These are phyloP conservation scores for Pythium scleroteichum DNA, from an alignment of 352 stramenopile species.

Conservation along the genomic window DNA sequence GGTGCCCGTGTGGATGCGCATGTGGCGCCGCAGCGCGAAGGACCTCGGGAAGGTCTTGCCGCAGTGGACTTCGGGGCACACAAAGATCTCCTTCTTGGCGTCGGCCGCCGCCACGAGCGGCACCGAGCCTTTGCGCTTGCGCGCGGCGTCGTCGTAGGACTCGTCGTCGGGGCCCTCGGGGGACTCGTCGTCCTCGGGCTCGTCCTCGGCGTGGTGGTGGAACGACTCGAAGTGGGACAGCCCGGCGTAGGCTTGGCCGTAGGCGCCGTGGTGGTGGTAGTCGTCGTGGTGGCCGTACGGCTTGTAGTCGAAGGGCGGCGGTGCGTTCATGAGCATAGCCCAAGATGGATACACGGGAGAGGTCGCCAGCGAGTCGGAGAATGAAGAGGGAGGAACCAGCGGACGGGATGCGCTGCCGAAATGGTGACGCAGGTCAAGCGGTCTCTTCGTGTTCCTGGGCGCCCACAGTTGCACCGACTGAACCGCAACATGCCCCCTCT, in stretches of 20 bases:
- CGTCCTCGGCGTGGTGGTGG: conserved; percentile 11
- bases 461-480: conserved; percentile 4
- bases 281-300: not conserved
- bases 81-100: conserved; percentile 58
- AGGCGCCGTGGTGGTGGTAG: not conserved
- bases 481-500: conserved; percentile 11
- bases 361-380: conserved; percentile 7
- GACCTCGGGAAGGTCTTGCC: conserved; percentile 84
- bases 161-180: conserved; percentile 5
- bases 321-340: conserved; percentile 22
- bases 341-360: conserved; percentile 11
- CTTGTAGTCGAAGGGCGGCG: conserved; percentile 17
- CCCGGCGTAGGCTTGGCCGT: not conserved
- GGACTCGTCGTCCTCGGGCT: conserved; percentile 7
- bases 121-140: not conserved
- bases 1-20: conserved; percentile 83
- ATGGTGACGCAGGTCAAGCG: no score
- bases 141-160: not conserved
- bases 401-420: not conserved
- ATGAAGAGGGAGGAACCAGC: not conserved
- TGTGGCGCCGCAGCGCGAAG: conserved; percentile 81
- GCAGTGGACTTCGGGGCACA: conserved; percentile 76
- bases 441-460: not conserved
- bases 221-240: conserved; percentile 5
- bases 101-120: not conserved